Evolutionary conservation across 768 basidiomycete species (phyloP).

Genomic region (Hericium alpestre): DNA sequence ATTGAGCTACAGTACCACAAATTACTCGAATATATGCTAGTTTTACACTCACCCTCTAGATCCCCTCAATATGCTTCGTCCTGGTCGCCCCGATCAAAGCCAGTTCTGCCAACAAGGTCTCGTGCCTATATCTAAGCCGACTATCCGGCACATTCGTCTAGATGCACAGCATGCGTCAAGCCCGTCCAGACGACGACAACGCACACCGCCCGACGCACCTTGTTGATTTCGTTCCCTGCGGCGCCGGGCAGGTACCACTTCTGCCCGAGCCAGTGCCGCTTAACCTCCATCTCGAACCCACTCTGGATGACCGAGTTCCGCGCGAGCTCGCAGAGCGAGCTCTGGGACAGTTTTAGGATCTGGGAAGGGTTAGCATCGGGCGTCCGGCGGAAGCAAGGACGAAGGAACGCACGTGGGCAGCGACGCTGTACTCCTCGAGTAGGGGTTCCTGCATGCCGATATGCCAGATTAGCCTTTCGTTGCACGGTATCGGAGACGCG

Average conservation of each 20-base stretch:
- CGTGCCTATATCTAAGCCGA: slow-evolving; percentile 82
- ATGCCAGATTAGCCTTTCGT: not conserved
- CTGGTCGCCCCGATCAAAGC: slow-evolving; percentile 38
- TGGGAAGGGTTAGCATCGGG: slow-evolving; percentile 21
- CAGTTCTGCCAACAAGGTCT: slow-evolving; percentile 81
- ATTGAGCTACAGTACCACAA: not conserved
- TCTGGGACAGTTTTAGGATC: slow-evolving; percentile 95
- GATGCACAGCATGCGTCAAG: not conserved
- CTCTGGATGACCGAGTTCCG: slow-evolving; percentile 94
- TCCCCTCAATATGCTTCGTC: not conserved
- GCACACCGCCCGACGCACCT: slow-evolving; percentile 36
- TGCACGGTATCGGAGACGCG: not conserved
- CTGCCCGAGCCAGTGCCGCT: slow-evolving; percentile 90
- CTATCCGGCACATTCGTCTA: slow-evolving; percentile 97
- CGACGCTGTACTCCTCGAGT: slow-evolving; percentile 95
- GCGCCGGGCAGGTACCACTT: slow-evolving; percentile 91
- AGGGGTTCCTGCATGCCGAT: slow-evolving; percentile 61
- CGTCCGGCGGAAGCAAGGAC: slow-evolving; percentile 1
- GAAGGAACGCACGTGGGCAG: slow-evolving; percentile 65
- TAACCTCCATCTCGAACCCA: slow-evolving; percentile 97
- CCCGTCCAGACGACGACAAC: not conserved
- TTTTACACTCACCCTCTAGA: not conserved
- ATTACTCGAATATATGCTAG: not conserved
- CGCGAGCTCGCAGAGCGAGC: slow-evolving; percentile 92
- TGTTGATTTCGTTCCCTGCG: slow-evolving; percentile 91